These are phyloP conservation scores for Diospyros lotus DNA, from an alignment of 148 eudicot species.

Conservation along the genomic window DNA sequence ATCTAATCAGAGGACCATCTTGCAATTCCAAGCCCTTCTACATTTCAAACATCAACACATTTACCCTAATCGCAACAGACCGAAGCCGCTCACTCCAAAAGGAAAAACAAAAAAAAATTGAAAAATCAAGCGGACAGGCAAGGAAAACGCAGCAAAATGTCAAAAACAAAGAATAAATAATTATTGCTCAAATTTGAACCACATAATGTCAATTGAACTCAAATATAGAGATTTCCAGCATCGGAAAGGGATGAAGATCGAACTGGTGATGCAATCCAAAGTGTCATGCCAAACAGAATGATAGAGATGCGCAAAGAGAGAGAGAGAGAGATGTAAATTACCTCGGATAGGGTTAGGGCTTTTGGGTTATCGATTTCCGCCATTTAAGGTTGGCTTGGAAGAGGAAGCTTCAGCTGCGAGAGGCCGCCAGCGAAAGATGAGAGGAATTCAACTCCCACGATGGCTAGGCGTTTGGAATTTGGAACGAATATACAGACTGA, in stretches of 20 bases:
- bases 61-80: background rate
- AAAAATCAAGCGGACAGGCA: no score
- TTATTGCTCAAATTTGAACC: background rate
- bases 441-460: background rate
- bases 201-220: background rate
- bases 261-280: background rate
- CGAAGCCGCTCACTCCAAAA: no score
- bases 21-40: conserved; percentile 3
- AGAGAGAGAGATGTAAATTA: background rate
- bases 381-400: conserved; percentile 17
- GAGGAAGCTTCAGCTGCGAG: conserved; percentile 10
- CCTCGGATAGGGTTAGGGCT: conserved; percentile 27
- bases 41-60: conserved; percentile 1
- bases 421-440: background rate
- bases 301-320: background rate
- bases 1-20: no score
- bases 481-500: no score
- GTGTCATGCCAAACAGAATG: background rate
- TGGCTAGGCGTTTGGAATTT: no score
- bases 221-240: background rate
- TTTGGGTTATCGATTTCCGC: conserved; percentile 21
- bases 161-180: background rate
- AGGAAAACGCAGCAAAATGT: no score
- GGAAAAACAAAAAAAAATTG: no score
- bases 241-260: background rate